These are phyloP conservation scores for Zygotorulaspora chibaensis DNA, from an alignment of 805 yeast genomes.

Conservation along the genomic window DNA sequence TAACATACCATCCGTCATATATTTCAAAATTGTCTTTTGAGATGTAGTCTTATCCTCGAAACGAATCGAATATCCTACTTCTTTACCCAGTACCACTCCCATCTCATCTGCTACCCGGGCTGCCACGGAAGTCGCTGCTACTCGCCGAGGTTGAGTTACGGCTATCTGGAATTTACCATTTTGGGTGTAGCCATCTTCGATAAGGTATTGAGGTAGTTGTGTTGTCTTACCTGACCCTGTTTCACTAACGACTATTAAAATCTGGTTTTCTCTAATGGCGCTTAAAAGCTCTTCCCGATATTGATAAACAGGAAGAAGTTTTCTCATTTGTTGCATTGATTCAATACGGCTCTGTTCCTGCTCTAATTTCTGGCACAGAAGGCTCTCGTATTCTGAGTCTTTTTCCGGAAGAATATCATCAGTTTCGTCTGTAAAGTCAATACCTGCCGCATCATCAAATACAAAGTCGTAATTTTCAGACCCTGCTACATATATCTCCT, in stretches of 20 bases:
- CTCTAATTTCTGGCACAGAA: constrained; percentile 17
- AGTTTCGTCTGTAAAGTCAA: constrained; percentile 49
- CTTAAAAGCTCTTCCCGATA: constrained; percentile 56
- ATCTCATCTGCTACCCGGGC: constrained; percentile 88
- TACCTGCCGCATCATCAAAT: constrained; percentile 60
- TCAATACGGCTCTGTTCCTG: constrained; percentile 27
- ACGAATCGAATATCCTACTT: constrained; percentile 85
- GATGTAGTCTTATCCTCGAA: constrained; percentile 72
- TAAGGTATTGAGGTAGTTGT: constrained; percentile 81
- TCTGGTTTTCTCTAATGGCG: constrained; percentile 60
- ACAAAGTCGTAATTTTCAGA: constrained; percentile 63
- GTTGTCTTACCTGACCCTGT: constrained; percentile 96
- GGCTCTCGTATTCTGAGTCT: constrained; percentile 31
- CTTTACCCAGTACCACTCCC: constrained; percentile 70
- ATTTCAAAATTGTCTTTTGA: constrained; percentile 67
- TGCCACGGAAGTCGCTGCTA: constrained; percentile 91
- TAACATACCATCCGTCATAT: constrained; percentile 95
- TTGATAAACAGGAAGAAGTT: constrained; percentile 69
- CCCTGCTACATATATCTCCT: constrained; percentile 27
- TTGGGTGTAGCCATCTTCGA: constrained; percentile 73
- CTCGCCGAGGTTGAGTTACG: constrained; percentile 93
- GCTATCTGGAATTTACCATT: constrained; percentile 59
- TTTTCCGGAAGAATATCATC: constrained; percentile 30
- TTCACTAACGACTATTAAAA: constrained; percentile 74
- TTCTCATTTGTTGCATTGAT: constrained; percentile 48